phyloP scores from a whole-genome alignment of 176 grass and related monocot species.

The Phragmites australis region DNA sequence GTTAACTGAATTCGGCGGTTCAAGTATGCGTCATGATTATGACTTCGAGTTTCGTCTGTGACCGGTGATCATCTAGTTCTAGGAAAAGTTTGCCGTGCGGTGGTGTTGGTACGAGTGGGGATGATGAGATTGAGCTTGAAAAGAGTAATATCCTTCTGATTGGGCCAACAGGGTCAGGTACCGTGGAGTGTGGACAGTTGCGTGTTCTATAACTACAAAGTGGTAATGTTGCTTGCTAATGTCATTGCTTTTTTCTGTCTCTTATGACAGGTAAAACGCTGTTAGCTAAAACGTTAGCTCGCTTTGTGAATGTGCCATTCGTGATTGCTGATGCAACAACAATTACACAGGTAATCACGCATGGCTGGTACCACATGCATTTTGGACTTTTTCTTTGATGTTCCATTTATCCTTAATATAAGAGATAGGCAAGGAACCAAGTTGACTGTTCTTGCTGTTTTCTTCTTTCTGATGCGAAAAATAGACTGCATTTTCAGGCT shows the following conservation, averaged over 20 bases:
- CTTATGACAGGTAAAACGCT: conserved; percentile 62
- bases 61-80: conserved; percentile 13
- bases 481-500: conserved; percentile 50
- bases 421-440: background rate
- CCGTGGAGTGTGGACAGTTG: background rate
- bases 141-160: conserved; percentile 73
- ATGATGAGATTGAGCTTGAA: conserved; percentile 57
- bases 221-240: background rate
- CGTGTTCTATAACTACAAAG: background rate
- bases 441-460: conserved; percentile 16
- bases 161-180: conserved; percentile 69
- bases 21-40: background rate
- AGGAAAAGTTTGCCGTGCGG: background rate
- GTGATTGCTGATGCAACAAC: conserved; percentile 70
- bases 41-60: background rate
- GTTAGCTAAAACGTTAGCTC: conserved; percentile 58
- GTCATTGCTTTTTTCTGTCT: background rate
- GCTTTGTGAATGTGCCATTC: conserved; percentile 60
- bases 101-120: background rate
- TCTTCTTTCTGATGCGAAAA: conserved; percentile 40
- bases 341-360: conserved; percentile 57
- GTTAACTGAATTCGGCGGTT: background rate
- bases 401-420: background rate
- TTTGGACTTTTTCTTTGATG: background rate
- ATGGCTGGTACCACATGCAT: background rate